Conservation (phyloP, 192 early-diverging fungal species). For the Gamsiella multidivaricata region DNA sequence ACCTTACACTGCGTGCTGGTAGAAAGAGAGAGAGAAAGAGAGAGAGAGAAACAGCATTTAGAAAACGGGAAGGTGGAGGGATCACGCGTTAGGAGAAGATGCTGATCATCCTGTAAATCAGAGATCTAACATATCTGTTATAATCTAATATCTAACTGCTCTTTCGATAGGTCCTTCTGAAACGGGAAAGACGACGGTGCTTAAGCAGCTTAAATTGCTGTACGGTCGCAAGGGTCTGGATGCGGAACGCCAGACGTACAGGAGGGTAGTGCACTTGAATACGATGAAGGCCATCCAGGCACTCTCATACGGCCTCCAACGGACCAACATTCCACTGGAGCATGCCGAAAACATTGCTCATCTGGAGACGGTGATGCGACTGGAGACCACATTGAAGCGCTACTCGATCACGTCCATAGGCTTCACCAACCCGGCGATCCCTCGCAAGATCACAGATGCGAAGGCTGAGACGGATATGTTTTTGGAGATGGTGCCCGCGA, state of each 20-base stretch:
- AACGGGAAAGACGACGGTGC: constrained; percentile 70
- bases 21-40: too few relatives aligned
- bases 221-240: constrained; percentile 49
- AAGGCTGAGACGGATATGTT: constrained; percentile 53
- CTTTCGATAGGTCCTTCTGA: constrained; percentile 64
- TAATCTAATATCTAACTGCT: too few relatives aligned
- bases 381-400: constrained; percentile 47
- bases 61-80: too few relatives aligned
- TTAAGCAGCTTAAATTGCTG: constrained; percentile 54
- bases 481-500: constrained; percentile 46
- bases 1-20: too few relatives aligned
- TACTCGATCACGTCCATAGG: constrained; percentile 45
- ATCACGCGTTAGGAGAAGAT: too few relatives aligned
- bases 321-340: constrained; percentile 37
- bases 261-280: constrained; percentile 54
- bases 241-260: constrained; percentile 54
- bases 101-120: too few relatives aligned
- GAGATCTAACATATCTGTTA: too few relatives aligned
- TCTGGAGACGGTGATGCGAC: constrained; percentile 31
- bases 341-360: constrained; percentile 41
- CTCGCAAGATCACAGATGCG: constrained; percentile 51
- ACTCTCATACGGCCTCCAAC: constrained; percentile 38
- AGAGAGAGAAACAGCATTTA: too few relatives aligned
- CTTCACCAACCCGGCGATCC: constrained; percentile 26
- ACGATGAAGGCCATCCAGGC: constrained; percentile 58